Conservation (phyloP, 352 stramenopile species). For the Pythium rhizo-oryzae region DNA sequence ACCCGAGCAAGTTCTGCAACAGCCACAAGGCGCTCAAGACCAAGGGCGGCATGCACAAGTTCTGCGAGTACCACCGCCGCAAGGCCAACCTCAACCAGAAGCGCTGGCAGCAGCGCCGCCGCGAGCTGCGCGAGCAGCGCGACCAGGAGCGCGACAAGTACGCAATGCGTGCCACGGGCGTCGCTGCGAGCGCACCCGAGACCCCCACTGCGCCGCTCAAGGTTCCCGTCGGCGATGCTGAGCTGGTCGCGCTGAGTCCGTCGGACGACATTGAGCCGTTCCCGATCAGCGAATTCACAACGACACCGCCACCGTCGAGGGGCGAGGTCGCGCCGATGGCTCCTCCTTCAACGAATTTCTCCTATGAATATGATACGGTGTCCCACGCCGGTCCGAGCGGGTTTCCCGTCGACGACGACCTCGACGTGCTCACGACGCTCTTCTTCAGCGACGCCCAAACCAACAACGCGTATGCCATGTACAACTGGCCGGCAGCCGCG, state of each 20-base stretch:
- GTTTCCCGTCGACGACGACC: slow-evolving; percentile 5
- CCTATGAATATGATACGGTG: no score
- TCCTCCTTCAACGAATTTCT: no score
- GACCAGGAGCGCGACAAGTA: not conserved
- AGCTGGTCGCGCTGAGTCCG: not conserved
- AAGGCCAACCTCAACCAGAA: slow-evolving; percentile 35
- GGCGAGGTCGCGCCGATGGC: not conserved
- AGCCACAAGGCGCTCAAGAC: slow-evolving; percentile 25
- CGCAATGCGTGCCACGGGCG: no score
- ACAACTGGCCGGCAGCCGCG: not conserved
- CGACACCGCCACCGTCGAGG: not conserved
- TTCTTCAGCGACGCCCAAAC: slow-evolving; percentile 5
- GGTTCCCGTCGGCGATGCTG: no score
- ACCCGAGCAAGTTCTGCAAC: slow-evolving; percentile 33
- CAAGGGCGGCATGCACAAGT: slow-evolving; percentile 32
- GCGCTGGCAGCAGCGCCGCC: slow-evolving; percentile 16
- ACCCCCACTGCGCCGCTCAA: no score
- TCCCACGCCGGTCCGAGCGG: not conserved
- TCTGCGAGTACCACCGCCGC: slow-evolving; percentile 34
- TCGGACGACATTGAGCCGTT: slow-evolving; percentile 12
- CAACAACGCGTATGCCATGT: not conserved
- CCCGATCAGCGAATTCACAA: slow-evolving; percentile 6
- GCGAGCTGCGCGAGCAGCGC: slow-evolving; percentile 11
- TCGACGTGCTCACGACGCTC: slow-evolving; percentile 11
- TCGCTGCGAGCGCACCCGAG: no score